These are phyloP conservation scores for Botrytis deweyae DNA, from an alignment of 2,329 filamentous ascomycete genomes.

Conservation along the genomic window DNA sequence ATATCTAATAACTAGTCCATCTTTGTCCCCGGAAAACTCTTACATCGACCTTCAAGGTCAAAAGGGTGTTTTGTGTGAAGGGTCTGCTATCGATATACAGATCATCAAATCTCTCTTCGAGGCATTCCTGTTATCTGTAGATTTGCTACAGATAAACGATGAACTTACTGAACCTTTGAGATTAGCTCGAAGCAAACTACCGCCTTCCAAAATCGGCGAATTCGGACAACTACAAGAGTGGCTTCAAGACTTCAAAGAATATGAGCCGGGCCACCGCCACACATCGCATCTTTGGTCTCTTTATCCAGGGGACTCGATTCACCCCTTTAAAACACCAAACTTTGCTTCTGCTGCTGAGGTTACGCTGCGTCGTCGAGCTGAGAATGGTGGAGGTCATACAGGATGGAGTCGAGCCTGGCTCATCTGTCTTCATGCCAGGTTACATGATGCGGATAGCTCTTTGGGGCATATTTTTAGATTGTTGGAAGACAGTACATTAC, in stretches of 20 bases:
- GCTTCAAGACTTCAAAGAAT: constrained; percentile 42
- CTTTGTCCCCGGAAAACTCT: constrained; percentile 43
- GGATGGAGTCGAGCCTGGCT: constrained; percentile 52
- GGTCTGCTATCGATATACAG: constrained; percentile 49
- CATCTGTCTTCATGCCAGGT: constrained; percentile 46
- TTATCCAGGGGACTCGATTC: constrained; percentile 45
- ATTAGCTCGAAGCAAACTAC: background rate
- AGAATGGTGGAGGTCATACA: constrained; percentile 46
- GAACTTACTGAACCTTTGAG: background rate
- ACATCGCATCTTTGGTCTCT: constrained; percentile 48
- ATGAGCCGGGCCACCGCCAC: constrained; percentile 47
- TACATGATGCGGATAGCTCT: constrained; percentile 43
- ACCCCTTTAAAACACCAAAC: constrained; percentile 39
- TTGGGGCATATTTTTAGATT: constrained; percentile 43
- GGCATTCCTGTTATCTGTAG: constrained; percentile 32
- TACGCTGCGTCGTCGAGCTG: constrained; percentile 38
- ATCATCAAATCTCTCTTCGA: constrained; percentile 44
- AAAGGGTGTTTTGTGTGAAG: constrained; percentile 43
- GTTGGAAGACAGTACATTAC: constrained; percentile 44
- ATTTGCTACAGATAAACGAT: background rate
- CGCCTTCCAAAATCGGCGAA: constrained; percentile 32
- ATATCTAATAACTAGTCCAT: constrained; percentile 42
- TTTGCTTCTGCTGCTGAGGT: constrained; percentile 37
- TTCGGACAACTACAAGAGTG: constrained; percentile 46
- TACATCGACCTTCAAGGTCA: constrained; percentile 31